Conservation (phyloP, 139 green algal genomes). For the Raphidocelis subcapitata region DNA sequence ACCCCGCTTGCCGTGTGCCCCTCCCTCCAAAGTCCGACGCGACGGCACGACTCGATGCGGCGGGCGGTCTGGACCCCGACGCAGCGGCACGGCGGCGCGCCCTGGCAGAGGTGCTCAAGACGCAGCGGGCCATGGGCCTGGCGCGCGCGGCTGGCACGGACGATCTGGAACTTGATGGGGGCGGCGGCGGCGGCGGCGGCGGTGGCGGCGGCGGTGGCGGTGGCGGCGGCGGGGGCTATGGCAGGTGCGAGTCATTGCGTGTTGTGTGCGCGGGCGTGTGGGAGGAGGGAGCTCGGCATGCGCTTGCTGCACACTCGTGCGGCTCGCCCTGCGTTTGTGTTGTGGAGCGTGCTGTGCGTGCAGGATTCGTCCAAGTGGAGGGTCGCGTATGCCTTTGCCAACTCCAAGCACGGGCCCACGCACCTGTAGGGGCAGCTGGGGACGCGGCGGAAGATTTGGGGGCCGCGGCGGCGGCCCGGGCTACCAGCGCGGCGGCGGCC, state of each 20-base stretch:
- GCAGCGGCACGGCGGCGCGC: conserved; percentile 12
- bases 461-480: not conserved
- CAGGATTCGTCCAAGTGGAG: no score
- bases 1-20: no score
- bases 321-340: not conserved
- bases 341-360: no score
- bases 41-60: not conserved
- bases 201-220: not conserved
- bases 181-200: not conserved
- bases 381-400: no score
- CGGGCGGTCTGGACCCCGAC: conserved; percentile 35
- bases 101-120: conserved; percentile 42
- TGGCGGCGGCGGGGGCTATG: conserved; percentile 1
- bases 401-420: no score
- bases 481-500: not conserved
- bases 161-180: conserved; percentile 1
- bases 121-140: conserved; percentile 41
- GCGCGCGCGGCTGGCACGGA: conserved; percentile 21
- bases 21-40: not conserved
- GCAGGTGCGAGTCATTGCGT: no score
- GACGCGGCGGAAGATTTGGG: not conserved
- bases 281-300: no score
- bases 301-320: not conserved
- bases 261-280: no score
- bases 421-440: not conserved